Percentiles rank a stretch among this genome's conserved stretches.
phyloP scores from a whole-genome alignment of 2,329 filamentous ascomycete genomes.

The Rhinocladiella mackenziei region DNA sequence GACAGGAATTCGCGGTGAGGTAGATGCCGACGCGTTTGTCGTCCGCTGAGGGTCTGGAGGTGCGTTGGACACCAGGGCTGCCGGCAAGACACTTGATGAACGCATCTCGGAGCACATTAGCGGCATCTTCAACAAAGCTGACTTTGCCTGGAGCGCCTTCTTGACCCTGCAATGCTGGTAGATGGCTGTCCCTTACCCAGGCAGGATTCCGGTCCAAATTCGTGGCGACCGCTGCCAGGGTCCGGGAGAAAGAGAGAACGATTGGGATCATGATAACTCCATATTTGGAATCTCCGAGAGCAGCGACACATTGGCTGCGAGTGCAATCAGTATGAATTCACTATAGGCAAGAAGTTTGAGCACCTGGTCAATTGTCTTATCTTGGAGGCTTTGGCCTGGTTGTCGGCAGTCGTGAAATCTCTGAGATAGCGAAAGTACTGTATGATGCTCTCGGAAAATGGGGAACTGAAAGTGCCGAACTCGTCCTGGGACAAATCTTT shows the following conservation, averaged over 20 bases:
- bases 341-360: neutral
- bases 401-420: conserved; percentile 25
- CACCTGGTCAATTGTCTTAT: conserved; percentile 28
- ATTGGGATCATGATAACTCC: conserved; percentile 79
- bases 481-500: conserved; percentile 22
- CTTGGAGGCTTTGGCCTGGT: conserved; percentile 26
- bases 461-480: conserved; percentile 24
- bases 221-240: conserved; percentile 78
- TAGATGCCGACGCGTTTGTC: conserved; percentile 87
- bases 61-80: conserved; percentile 42
- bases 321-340: neutral
- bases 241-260: conserved; percentile 74
- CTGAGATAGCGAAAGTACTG: conserved; percentile 30
- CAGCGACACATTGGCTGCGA: conserved; percentile 71
- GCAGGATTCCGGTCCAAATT: conserved; percentile 76
- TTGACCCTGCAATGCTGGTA: conserved; percentile 33
- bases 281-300: conserved; percentile 72
- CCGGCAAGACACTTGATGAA: conserved; percentile 82
- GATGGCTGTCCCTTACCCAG: conserved; percentile 54
- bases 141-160: conserved; percentile 65
- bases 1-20: conserved; percentile 82
- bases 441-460: conserved; percentile 27
- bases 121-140: conserved; percentile 80
- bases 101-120: conserved; percentile 83
- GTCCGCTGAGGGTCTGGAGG: conserved; percentile 57